These are phyloP conservation scores for Lipomyces spencermartinsiae DNA, from an alignment of 805 yeast species.

Conservation along the genomic window DNA sequence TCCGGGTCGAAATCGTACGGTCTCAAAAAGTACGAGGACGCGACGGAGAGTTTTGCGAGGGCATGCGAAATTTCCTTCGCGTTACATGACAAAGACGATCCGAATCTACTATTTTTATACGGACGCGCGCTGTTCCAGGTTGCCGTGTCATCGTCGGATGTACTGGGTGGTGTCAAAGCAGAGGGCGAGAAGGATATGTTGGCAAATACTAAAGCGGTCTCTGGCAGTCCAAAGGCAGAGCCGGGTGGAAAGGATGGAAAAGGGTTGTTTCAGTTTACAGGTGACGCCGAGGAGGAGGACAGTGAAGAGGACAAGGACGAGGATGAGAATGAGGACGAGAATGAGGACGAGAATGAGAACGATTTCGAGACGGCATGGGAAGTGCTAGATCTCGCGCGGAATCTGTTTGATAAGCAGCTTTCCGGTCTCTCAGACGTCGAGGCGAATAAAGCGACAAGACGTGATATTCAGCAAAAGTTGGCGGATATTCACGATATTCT, in stretches of 20 bases:
- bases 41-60: slow-evolving; percentile 71
- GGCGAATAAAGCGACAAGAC: slow-evolving; percentile 43
- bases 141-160: slow-evolving; percentile 76
- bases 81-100: slow-evolving; percentile 66
- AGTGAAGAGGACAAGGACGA: slow-evolving; percentile 45
- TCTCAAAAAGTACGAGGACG: slow-evolving; percentile 66
- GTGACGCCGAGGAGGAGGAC: slow-evolving; percentile 42
- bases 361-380: slow-evolving; percentile 93
- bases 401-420: slow-evolving; percentile 60
- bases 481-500: slow-evolving; percentile 78
- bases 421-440: slow-evolving; percentile 40
- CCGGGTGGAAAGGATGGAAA: slow-evolving; percentile 34
- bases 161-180: slow-evolving; percentile 62
- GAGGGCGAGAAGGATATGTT: slow-evolving; percentile 29
- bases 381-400: slow-evolving; percentile 73
- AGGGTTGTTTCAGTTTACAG: slow-evolving; percentile 37
- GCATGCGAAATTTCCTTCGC: slow-evolving; percentile 67
- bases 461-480: slow-evolving; percentile 56
- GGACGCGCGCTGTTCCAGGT: slow-evolving; percentile 81
- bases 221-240: slow-evolving; percentile 43
- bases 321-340: slow-evolving; percentile 46
- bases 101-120: slow-evolving; percentile 74
- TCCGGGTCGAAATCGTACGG: slow-evolving; percentile 72
- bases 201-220: slow-evolving; percentile 37
- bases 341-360: slow-evolving; percentile 50